These are phyloP conservation scores for Euryodendron excelsum DNA, from an alignment of 148 eudicot genomes.

Conservation along the genomic window DNA sequence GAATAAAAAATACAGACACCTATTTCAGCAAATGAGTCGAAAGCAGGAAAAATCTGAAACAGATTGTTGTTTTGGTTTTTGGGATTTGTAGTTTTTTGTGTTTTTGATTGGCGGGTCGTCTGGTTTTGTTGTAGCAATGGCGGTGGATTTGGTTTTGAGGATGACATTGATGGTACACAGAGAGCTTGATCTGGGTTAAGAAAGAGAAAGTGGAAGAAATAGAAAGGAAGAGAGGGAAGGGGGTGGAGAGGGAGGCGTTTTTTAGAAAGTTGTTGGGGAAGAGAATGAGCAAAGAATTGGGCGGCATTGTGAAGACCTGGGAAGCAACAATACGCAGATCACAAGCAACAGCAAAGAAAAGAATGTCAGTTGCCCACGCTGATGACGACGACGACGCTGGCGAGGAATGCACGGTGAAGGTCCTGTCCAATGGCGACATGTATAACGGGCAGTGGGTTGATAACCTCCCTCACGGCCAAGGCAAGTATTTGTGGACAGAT, in stretches of 20 bases:
- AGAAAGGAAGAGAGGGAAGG: neutral
- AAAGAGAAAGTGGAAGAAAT: neutral
- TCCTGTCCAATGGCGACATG: slow-evolving; percentile 57
- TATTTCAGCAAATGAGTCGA: slow-evolving; percentile 25
- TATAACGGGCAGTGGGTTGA: slow-evolving; percentile 68
- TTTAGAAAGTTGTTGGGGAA: slow-evolving; percentile 21
- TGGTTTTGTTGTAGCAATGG: slow-evolving; percentile 23
- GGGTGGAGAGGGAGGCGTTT: slow-evolving; percentile 17
- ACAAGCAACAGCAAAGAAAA: slow-evolving; percentile 45
- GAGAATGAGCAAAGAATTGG: slow-evolving; percentile 40
- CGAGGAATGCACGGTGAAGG: slow-evolving; percentile 42
- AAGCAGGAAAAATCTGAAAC: neutral
- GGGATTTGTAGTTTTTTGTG: neutral
- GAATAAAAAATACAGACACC: slow-evolving; percentile 22
- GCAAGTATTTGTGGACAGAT: slow-evolving; percentile 76
- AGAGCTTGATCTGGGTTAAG: slow-evolving; percentile 29
- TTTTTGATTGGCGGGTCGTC: neutral
- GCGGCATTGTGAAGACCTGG: slow-evolving; percentile 42
- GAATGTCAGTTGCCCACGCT: slow-evolving; percentile 88
- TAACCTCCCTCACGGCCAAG: slow-evolving; percentile 63
- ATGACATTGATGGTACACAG: slow-evolving; percentile 23
- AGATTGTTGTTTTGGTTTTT: slow-evolving; percentile 9
- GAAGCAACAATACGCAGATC: slow-evolving; percentile 37
- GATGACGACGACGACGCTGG: slow-evolving; percentile 41
- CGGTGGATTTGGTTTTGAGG: slow-evolving; percentile 26